Percentiles rank a stretch among this genome's conserved stretches.
Conservation (phyloP, 2,329 filamentous ascomycete species). For the Neonectria sp. region DNA sequence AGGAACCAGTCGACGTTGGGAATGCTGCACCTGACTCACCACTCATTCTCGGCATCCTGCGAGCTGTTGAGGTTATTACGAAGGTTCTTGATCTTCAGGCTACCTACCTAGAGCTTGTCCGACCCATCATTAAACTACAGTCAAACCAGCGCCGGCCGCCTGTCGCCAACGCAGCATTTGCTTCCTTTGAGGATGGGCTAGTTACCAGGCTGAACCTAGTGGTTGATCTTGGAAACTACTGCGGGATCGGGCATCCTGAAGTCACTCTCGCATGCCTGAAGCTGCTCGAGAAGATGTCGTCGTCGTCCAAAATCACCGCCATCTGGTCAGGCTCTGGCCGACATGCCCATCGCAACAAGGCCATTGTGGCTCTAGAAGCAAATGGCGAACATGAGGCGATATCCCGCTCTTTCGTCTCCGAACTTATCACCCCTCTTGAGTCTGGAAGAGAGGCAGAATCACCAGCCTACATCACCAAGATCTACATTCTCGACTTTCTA, state of each 20-base stretch:
- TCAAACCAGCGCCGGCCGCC: slow-evolving; percentile 70
- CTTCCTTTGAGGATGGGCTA: slow-evolving; percentile 94
- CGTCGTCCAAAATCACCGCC: slow-evolving; percentile 84
- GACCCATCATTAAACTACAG: slow-evolving; percentile 81
- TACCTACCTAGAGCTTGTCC: slow-evolving; percentile 91
- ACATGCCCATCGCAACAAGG: slow-evolving; percentile 81
- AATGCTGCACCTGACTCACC: slow-evolving; percentile 84
- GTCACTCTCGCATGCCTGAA: slow-evolving; percentile 86
- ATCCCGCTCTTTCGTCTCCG: slow-evolving; percentile 77
- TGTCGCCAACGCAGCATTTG: slow-evolving; percentile 79
- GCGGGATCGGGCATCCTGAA: slow-evolving; percentile 85
- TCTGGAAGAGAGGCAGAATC: slow-evolving; percentile 78
- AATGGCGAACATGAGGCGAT: slow-evolving; percentile 87
- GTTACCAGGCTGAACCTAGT: slow-evolving; percentile 85
- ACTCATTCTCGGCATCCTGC: slow-evolving; percentile 82
- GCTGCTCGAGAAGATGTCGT: slow-evolving; percentile 88
- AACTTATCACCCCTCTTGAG: slow-evolving; percentile 80
- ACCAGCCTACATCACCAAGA: slow-evolving; percentile 84
- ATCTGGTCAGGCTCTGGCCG: slow-evolving; percentile 74
- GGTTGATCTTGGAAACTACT: slow-evolving; percentile 88
- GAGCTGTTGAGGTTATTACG: slow-evolving; percentile 87
- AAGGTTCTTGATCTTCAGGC: slow-evolving; percentile 88
- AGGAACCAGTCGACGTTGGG: slow-evolving; percentile 80
- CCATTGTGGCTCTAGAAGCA: slow-evolving; percentile 89
- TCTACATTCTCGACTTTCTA: slow-evolving; percentile 88